phyloP scores from a whole-genome alignment of 2,329 filamentous ascomycete species.

The Magnaporthiopsis rhizophila region DNA sequence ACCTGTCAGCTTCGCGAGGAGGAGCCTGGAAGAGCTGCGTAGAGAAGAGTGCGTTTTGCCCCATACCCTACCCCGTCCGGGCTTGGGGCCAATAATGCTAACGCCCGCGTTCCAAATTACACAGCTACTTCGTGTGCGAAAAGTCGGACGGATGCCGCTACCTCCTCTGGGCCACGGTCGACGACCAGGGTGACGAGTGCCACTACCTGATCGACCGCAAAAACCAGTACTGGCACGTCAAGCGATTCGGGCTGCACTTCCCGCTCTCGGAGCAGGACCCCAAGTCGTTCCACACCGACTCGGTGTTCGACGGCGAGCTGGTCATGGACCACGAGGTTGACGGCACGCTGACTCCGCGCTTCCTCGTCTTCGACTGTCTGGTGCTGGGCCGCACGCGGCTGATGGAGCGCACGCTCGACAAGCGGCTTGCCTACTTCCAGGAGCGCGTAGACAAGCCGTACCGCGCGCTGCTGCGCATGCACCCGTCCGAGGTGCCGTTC shows the following conservation, averaged over 20 bases:
- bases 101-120: not conserved
- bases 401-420: conserved; percentile 75
- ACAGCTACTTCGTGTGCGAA: conserved; percentile 90
- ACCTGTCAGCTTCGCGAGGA: conserved; percentile 81
- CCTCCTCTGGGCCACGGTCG: conserved; percentile 77
- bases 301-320: conserved; percentile 86
- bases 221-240: conserved; percentile 91
- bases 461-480: conserved; percentile 52
- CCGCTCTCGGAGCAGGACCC: conserved; percentile 58
- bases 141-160: conserved; percentile 96
- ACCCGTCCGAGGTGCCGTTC: conserved; percentile 59
- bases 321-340: conserved; percentile 72
- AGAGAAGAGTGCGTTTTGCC: conserved; percentile 55
- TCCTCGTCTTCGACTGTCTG: conserved; percentile 89
- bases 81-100: not conserved
- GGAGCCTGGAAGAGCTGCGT: conserved; percentile 76
- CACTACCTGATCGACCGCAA: conserved; percentile 96
- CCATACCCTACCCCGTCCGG: not conserved
- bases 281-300: conserved; percentile 63
- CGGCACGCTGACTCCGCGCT: conserved; percentile 65
- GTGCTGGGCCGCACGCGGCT: conserved; percentile 69
- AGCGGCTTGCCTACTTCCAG: conserved; percentile 80
- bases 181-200: conserved; percentile 53
- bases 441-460: conserved; percentile 69
- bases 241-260: conserved; percentile 64